phyloP scores from a whole-genome alignment of 768 basidiomycete species.

The Leccinum uliginosum region DNA sequence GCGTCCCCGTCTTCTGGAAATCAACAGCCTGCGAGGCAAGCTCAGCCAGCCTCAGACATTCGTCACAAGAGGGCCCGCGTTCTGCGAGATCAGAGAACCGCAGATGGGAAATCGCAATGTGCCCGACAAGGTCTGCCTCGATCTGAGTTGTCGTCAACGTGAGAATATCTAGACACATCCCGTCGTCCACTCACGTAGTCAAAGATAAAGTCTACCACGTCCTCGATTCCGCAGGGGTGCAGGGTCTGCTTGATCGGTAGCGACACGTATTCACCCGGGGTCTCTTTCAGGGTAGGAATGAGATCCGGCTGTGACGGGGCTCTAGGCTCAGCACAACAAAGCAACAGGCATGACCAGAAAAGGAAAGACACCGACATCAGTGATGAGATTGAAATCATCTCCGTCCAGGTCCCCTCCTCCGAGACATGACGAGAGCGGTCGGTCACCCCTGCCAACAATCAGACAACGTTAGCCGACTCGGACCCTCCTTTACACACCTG shows the following conservation, averaged over 20 bases:
- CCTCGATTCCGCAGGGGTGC: constrained; percentile 34
- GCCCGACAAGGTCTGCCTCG: constrained; percentile 37
- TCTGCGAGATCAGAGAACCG: constrained; percentile 39
- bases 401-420: constrained; percentile 55
- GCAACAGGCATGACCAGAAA: not conserved
- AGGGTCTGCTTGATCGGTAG: constrained; percentile 32
- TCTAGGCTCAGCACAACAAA: constrained; percentile 6
- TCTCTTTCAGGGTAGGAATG: constrained; percentile 17
- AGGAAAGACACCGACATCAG: constrained; percentile 31
- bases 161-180: not conserved
- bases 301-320: constrained; percentile 28
- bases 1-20: constrained; percentile 42
- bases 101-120: constrained; percentile 41
- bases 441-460: constrained; percentile 32
- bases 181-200: constrained; percentile 36
- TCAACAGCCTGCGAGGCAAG: constrained; percentile 46
- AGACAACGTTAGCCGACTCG: constrained; percentile 4
- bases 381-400: constrained; percentile 47
- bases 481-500: constrained; percentile 26
- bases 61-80: constrained; percentile 22
- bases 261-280: constrained; percentile 39
- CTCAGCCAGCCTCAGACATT: constrained; percentile 41
- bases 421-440: constrained; percentile 43
- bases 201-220: constrained; percentile 46
- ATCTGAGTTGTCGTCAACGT: constrained; percentile 20